Evolutionary conservation across 2,329 filamentous ascomycete genomes (phyloP).

Genomic region (Fusarium sp.): DNA sequence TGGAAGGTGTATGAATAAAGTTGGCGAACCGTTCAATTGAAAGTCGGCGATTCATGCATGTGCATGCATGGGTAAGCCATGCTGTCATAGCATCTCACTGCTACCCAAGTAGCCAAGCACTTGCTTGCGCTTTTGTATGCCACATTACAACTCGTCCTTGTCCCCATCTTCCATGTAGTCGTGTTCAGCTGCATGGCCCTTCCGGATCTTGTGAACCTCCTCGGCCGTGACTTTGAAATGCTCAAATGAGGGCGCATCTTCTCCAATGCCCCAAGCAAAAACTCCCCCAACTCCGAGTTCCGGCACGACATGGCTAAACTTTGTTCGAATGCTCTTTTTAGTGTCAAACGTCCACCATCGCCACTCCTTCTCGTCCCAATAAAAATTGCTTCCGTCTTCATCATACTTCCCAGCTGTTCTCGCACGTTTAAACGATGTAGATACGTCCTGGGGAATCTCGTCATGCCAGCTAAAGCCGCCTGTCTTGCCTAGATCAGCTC

Average conservation of each 20-base stretch:
- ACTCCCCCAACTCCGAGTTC: constrained; percentile 71
- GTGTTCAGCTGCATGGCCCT: not conserved
- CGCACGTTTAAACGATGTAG: constrained; percentile 67
- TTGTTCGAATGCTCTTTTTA: constrained; percentile 65
- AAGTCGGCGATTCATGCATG: constrained; percentile 9
- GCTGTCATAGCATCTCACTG: constrained; percentile 1
- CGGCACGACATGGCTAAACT: constrained; percentile 69
- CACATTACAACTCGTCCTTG: constrained; percentile 45
- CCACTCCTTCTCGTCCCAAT: constrained; percentile 67
- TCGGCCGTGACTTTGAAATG: constrained; percentile 51
- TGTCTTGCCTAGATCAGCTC: constrained; percentile 65
- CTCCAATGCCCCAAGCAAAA: constrained; percentile 80
- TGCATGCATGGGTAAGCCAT: constrained; percentile 2
- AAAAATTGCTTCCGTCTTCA: constrained; percentile 75
- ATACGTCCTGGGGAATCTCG: constrained; percentile 61
- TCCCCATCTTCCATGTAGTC: not conserved
- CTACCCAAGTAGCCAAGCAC: not conserved
- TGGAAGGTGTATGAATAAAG: not conserved
- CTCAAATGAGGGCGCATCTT: constrained; percentile 64
- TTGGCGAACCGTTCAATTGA: constrained; percentile 1
- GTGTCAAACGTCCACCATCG: constrained; percentile 83
- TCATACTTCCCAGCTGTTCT: constrained; percentile 59
- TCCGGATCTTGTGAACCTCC: constrained; percentile 31
- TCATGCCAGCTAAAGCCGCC: constrained; percentile 71
- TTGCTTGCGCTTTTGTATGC: not conserved